phyloP scores from a whole-genome alignment of 1,284 basidiomycete species.

The Blastosporella zonata region DNA sequence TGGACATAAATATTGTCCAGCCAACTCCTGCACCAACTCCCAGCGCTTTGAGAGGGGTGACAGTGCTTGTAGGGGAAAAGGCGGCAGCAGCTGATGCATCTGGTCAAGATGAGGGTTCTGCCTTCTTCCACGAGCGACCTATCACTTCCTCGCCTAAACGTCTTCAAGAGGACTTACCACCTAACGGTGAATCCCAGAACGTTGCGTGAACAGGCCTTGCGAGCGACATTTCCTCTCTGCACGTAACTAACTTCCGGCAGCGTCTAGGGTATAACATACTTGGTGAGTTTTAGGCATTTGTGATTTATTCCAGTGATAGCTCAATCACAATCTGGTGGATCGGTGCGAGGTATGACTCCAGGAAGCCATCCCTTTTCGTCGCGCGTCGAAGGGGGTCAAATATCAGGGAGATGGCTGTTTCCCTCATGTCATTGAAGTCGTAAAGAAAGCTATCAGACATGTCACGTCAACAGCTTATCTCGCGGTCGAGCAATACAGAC shows the following conservation, averaged over 20 bases:
- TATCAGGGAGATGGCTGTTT: slow-evolving; percentile 43
- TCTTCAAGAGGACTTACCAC: slow-evolving; percentile 5
- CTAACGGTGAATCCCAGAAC: background rate
- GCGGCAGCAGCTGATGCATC: background rate
- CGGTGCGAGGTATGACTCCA: slow-evolving; percentile 23
- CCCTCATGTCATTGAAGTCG: slow-evolving; percentile 40
- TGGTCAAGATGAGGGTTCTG: background rate
- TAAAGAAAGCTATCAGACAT: slow-evolving; percentile 28
- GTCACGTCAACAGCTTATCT: slow-evolving; percentile 35
- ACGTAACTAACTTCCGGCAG: slow-evolving; percentile 7
- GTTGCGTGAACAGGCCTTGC: background rate
- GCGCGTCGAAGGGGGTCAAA: slow-evolving; percentile 23
- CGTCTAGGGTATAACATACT: slow-evolving; percentile 10
- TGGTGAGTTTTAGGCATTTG: background rate
- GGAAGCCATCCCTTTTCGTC: slow-evolving; percentile 10
- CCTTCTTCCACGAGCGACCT: background rate
- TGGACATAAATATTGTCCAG: slow-evolving; percentile 11
- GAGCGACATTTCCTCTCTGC: background rate
- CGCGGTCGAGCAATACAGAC: slow-evolving; percentile 34
- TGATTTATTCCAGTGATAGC: slow-evolving; percentile 5
- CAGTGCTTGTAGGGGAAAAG: background rate
- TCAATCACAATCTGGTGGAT: background rate
- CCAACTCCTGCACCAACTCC: slow-evolving; percentile 9
- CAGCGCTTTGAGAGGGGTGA: background rate
- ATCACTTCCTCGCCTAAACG: slow-evolving; percentile 2